phyloP scores from a whole-genome alignment of 2,329 filamentous ascomycete species.

The Moelleriella libera region DNA sequence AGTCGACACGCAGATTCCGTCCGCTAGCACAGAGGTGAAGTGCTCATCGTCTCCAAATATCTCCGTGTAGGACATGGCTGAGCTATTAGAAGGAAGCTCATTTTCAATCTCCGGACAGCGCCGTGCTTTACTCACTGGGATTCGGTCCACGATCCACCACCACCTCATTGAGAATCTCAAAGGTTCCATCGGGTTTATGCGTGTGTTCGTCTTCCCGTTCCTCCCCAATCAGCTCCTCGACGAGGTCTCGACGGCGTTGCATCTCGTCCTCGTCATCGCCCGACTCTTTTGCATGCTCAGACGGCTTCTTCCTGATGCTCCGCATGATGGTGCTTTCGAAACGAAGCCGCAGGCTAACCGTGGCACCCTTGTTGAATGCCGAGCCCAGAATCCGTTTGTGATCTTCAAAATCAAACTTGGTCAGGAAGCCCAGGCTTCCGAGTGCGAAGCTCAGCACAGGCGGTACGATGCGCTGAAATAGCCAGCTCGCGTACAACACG shows the following conservation, averaged over 20 bases:
- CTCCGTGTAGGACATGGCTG: constrained; percentile 82
- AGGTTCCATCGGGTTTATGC: constrained; percentile 70
- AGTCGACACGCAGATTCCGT: constrained; percentile 86
- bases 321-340: constrained; percentile 95
- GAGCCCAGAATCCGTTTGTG: constrained; percentile 54
- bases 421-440: constrained; percentile 86
- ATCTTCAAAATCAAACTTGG: constrained; percentile 83
- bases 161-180: constrained; percentile 92
- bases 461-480: constrained; percentile 90
- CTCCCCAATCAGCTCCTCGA: constrained; percentile 82
- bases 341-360: constrained; percentile 71
- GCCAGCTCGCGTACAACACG: constrained; percentile 88
- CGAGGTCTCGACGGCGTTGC: constrained; percentile 46
- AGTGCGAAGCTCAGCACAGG: constrained; percentile 85
- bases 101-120: not conserved
- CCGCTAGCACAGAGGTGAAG: constrained; percentile 85
- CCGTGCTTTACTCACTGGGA: constrained; percentile 47
- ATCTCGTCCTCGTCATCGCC: constrained; percentile 23
- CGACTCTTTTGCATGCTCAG: constrained; percentile 8
- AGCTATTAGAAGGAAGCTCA: too few species aligned
- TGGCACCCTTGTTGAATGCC: constrained; percentile 72
- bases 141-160: constrained; percentile 91
- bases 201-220: constrained; percentile 74
- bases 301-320: constrained; percentile 36
- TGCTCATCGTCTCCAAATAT: constrained; percentile 92